phyloP scores from a whole-genome alignment of 345 rosid species.

The Pistacia vera region DNA sequence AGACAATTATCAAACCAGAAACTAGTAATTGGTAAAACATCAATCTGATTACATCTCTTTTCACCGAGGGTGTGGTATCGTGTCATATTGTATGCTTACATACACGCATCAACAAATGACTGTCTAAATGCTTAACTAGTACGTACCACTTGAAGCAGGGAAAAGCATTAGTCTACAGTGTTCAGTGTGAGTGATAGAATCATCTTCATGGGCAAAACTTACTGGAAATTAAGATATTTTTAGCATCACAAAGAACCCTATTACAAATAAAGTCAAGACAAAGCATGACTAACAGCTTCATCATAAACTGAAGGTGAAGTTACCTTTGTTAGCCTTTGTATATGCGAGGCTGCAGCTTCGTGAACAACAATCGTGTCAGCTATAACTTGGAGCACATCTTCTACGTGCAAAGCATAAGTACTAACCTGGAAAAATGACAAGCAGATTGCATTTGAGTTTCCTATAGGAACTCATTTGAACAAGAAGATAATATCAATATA shows the following conservation, averaged over 20 bases:
- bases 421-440: conserved; percentile 61
- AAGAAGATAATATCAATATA: not conserved
- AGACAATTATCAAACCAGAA: not conserved
- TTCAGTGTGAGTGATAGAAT: not conserved
- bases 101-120: too few species aligned
- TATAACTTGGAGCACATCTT: conserved; percentile 74
- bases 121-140: not conserved
- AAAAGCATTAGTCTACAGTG: not conserved
- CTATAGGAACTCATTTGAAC: not conserved
- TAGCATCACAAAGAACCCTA: not conserved
- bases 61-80: not conserved
- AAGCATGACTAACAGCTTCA: not conserved
- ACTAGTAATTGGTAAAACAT: not conserved
- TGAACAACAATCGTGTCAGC: conserved; percentile 68
- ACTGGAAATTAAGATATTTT: not conserved
- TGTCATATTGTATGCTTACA: not conserved
- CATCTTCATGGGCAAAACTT: not conserved
- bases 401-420: conserved; percentile 72
- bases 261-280: not conserved
- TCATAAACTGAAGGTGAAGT: not conserved
- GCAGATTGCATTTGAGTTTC: not conserved
- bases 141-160: too few species aligned
- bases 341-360: conserved; percentile 68
- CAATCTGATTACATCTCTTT: not conserved
- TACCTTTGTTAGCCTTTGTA: conserved; percentile 87